Conservation (phyloP, 2,329 filamentous ascomycete species). For the Sporothrix phasma region DNA sequence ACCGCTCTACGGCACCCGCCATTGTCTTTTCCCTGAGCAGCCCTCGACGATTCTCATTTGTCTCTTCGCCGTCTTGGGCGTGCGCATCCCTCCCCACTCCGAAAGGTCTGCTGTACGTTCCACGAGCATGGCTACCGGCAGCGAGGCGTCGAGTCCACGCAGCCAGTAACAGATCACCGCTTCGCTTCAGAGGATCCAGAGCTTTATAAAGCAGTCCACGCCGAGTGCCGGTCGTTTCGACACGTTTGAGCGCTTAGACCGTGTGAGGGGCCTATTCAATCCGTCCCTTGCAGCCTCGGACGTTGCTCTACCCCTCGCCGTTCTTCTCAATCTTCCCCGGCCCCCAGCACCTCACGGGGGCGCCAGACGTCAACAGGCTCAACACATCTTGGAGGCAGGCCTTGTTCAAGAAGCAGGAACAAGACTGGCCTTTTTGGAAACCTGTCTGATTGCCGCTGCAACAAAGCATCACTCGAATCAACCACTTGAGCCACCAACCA, state of each 20-base stretch:
- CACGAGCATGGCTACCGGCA: constrained; percentile 12
- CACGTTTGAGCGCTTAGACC: not conserved
- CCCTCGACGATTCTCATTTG: not conserved
- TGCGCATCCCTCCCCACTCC: not conserved
- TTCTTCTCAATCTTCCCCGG: not conserved
- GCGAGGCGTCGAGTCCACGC: constrained; percentile 1
- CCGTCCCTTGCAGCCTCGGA: not conserved
- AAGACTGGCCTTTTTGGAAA: not conserved
- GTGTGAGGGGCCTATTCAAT: not conserved
- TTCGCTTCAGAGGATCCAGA: not conserved
- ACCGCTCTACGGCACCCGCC: not conserved
- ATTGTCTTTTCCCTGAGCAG: not conserved
- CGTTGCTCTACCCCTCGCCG: not conserved
- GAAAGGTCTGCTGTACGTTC: not conserved
- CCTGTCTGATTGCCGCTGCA: not conserved
- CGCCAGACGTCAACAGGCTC: not conserved
- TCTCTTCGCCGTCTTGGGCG: no score
- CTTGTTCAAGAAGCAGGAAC: not conserved
- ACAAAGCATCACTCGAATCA: not conserved
- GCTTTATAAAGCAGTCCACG: not conserved
- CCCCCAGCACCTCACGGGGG: not conserved
- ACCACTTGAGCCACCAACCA: not conserved
- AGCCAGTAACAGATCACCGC: constrained; percentile 4
- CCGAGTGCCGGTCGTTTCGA: not conserved
- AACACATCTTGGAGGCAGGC: not conserved